Evolutionary conservation across 768 basidiomycete species (phyloP).

Genomic region (Kwoniella shandongensis): DNA sequence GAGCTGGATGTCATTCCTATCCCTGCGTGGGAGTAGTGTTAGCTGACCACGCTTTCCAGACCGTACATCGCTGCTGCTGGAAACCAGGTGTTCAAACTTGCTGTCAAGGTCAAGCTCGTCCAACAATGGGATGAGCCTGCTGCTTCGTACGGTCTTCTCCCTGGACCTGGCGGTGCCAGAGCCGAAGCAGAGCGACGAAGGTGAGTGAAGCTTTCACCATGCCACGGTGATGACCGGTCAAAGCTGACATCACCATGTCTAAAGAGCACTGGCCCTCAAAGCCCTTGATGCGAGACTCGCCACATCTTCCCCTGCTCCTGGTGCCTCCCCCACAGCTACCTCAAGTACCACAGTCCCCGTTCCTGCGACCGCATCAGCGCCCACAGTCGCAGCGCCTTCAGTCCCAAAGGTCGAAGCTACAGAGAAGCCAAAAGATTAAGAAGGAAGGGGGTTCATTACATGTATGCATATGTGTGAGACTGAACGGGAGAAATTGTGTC

Average conservation of each 20-base stretch:
- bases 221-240: not conserved
- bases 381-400: not conserved
- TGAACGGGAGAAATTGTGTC: no score
- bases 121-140: constrained; percentile 58
- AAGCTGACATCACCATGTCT: not conserved
- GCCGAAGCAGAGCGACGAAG: constrained; percentile 95
- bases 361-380: constrained; percentile 1
- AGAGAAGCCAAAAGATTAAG: not conserved
- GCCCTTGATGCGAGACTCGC: constrained; percentile 92
- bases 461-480: no score
- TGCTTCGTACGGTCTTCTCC: constrained; percentile 65
- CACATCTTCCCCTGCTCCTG: constrained; percentile 42
- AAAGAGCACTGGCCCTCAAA: constrained; percentile 90
- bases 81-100: constrained; percentile 65
- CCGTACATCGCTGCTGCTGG: constrained; percentile 68
- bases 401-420: not conserved
- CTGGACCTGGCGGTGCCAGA: constrained; percentile 75
- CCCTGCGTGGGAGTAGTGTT: not conserved
- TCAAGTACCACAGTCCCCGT: constrained; percentile 13
- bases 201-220: constrained; percentile 56
- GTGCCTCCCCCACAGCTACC: constrained; percentile 10
- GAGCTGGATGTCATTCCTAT: constrained; percentile 42
- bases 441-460: not conserved
- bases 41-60: constrained; percentile 55
- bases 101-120: constrained; percentile 69